Evolutionary conservation across 371 early-diverging fungal species (phyloP).

Genomic region (Lichtheimia ornata): DNA sequence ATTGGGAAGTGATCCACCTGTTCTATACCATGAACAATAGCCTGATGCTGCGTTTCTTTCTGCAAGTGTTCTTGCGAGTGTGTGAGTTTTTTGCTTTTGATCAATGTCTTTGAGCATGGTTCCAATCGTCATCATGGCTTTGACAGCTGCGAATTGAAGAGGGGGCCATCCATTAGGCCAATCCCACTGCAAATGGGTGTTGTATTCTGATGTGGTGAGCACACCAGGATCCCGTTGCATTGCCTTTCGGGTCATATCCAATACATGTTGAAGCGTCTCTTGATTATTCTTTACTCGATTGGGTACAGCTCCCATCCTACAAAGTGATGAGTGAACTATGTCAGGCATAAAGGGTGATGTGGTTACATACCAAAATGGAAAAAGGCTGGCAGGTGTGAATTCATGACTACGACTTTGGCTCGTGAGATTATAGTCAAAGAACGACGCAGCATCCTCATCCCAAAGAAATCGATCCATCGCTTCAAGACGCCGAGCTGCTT

Average conservation of each 20-base stretch:
- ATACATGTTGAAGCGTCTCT: constrained; percentile 23
- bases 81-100: background rate
- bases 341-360: too few species aligned
- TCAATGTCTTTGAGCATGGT: constrained; percentile 10
- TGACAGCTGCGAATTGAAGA: constrained; percentile 55
- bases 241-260: constrained; percentile 30
- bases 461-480: constrained; percentile 56
- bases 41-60: constrained; percentile 64
- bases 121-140: constrained; percentile 45
- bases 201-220: constrained; percentile 61
- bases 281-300: constrained; percentile 22
- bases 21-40: constrained; percentile 72
- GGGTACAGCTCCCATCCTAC: constrained; percentile 46
- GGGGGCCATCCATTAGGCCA: constrained; percentile 85
- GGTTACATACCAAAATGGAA: constrained; percentile 43
- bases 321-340: too few species aligned
- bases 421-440: constrained; percentile 60
- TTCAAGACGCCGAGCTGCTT: constrained; percentile 38
- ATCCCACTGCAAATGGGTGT: constrained; percentile 86
- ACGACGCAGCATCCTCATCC: constrained; percentile 42
- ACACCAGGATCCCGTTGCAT: constrained; percentile 58
- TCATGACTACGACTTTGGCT: constrained; percentile 28
- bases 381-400: constrained; percentile 46
- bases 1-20: constrained; percentile 61
- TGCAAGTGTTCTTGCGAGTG: constrained; percentile 54